A percentile compares a stretch with the other conserved stretches of the same genome.
phyloP scores from a whole-genome alignment of 2,329 filamentous ascomycete genomes.

The Phialophora chinensis region DNA sequence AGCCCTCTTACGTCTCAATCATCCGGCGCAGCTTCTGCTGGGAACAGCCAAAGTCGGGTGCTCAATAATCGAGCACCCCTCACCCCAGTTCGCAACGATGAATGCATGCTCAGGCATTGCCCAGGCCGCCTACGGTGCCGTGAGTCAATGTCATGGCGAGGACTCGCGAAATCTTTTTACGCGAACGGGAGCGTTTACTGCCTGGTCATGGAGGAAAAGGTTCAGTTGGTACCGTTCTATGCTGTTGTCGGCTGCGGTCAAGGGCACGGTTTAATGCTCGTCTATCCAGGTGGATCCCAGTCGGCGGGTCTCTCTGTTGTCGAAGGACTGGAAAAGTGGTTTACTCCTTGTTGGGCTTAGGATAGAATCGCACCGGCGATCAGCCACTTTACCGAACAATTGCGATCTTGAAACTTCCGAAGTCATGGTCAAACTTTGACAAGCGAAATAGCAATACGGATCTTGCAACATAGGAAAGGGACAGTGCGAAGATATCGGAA shows the following conservation, averaged over 20 bases:
- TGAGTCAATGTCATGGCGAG: neutral
- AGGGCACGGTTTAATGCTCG: neutral
- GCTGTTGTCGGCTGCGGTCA: neutral
- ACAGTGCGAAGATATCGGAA: slow-evolving; percentile 22
- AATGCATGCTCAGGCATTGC: neutral
- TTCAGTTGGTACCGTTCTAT: neutral
- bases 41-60: neutral
- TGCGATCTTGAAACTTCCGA: neutral
- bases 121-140: neutral
- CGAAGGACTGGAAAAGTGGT: neutral
- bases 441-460: slow-evolving; percentile 6
- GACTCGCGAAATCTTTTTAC: neutral
- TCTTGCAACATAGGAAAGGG: neutral
- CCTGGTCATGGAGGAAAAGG: neutral
- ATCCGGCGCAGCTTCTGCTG: neutral
- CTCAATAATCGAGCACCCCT: neutral
- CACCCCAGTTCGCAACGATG: neutral
- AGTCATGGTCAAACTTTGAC: slow-evolving; percentile 4
- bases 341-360: neutral
- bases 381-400: slow-evolving; percentile 1
- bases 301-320: neutral
- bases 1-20: neutral
- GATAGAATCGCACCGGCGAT: neutral
- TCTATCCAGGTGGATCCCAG: neutral
- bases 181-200: neutral